Evolutionary conservation across 768 basidiomycete species (phyloP).

Genomic region (Glaciozyma martinii): DNA sequence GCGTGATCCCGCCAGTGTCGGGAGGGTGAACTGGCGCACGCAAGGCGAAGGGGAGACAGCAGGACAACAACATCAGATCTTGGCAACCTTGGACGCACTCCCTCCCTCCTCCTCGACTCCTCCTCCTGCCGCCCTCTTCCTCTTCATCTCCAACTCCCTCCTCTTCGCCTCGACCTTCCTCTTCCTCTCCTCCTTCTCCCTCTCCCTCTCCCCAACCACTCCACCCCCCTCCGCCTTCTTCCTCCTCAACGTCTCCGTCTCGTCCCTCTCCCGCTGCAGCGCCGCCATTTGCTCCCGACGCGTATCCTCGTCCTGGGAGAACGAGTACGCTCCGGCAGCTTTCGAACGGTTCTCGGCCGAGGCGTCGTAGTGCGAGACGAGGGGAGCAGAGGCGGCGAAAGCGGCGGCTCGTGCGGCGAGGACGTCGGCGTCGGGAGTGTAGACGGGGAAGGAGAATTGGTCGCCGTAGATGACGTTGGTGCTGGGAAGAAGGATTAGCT

Average conservation of each 20-base stretch:
- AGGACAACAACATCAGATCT: not conserved
- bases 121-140: slow-evolving; percentile 48
- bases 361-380: slow-evolving; percentile 72
- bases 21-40: slow-evolving; percentile 50
- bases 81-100: not conserved
- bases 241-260: slow-evolving; percentile 42
- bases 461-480: slow-evolving; percentile 34
- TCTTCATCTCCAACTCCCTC: slow-evolving; percentile 23
- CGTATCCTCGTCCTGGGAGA: slow-evolving; percentile 74
- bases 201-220: slow-evolving; percentile 10
- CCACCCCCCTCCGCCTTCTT: slow-evolving; percentile 13
- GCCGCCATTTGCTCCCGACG: slow-evolving; percentile 75
- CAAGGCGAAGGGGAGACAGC: not conserved
- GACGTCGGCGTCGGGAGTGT: slow-evolving; percentile 71
- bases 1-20: slow-evolving; percentile 71
- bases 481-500: not conserved
- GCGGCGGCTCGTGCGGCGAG: slow-evolving; percentile 64
- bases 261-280: slow-evolving; percentile 64
- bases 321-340: slow-evolving; percentile 87
- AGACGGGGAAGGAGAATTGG: slow-evolving; percentile 68
- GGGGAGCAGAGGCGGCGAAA: slow-evolving; percentile 55
- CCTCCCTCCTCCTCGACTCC: slow-evolving; percentile 47
- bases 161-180: slow-evolving; percentile 23
- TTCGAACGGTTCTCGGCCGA: slow-evolving; percentile 71
- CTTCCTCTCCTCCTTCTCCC: slow-evolving; percentile 16